phyloP scores from a whole-genome alignment of 345 rosid species.

The Theobroma cacao region DNA sequence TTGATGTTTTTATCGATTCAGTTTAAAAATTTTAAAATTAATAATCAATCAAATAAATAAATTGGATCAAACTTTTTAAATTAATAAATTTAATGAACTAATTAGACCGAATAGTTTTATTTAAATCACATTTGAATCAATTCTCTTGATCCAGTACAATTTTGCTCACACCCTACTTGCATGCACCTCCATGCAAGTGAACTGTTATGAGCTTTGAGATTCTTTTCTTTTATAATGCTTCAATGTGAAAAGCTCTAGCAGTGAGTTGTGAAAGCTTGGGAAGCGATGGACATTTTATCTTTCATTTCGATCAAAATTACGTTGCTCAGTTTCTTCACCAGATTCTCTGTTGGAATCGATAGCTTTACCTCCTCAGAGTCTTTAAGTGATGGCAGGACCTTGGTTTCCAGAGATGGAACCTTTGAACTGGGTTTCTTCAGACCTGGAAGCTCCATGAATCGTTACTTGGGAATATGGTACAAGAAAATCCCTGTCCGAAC shows the following conservation, averaged over 20 bases:
- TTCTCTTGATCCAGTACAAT: no score
- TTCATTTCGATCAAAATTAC: not conserved
- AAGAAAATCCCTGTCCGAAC: constrained; percentile 3
- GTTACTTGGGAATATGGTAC: constrained; percentile 29
- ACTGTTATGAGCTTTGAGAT: not conserved
- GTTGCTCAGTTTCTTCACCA: not conserved
- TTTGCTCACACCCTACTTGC: no score
- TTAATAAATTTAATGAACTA: no score
- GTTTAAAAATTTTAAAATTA: no score
- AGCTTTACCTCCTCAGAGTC: not conserved
- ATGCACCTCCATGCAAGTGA: not conserved
- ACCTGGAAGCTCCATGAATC: not conserved
- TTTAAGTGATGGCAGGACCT: constrained; percentile 7
- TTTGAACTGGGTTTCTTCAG: constrained; percentile 26
- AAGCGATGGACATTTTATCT: not conserved
- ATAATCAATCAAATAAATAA: no score
- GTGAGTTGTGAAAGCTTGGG: not conserved
- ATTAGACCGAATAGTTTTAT: no score
- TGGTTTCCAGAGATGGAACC: constrained; percentile 18
- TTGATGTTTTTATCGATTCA: no score
- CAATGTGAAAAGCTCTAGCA: not conserved
- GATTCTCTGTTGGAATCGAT: not conserved
- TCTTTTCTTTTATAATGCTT: not conserved
- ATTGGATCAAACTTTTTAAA: no score
- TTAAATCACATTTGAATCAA: no score